These are phyloP conservation scores for Bryoerythrophyllum caledonicum DNA, from an alignment of 225 moss, liverwort and hornwort species.

Conservation along the genomic window DNA sequence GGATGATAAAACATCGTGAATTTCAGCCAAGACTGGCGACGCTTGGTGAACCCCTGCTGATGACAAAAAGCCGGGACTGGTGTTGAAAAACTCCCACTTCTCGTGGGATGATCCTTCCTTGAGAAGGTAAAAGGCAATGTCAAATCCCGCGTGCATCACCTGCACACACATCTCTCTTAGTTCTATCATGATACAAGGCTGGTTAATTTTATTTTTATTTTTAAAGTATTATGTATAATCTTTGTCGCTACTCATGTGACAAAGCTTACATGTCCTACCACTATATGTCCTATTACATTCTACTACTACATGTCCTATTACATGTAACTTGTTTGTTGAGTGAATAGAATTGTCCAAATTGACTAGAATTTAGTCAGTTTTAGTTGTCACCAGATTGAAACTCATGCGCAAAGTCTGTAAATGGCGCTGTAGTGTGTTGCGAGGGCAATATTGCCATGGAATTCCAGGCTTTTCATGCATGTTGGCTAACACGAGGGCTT, in stretches of 20 bases:
- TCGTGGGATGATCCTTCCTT: conserved; percentile 39
- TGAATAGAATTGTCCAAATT: too few species aligned
- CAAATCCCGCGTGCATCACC: conserved; percentile 69
- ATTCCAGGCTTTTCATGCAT: conserved; percentile 67
- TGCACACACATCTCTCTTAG: conserved; percentile 15
- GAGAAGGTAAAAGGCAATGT: conserved; percentile 67
- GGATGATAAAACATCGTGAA: conserved; percentile 42
- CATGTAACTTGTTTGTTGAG: too few species aligned
- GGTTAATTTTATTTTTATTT: too few species aligned
- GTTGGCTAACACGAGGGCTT: conserved; percentile 60
- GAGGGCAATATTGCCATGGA: conserved; percentile 72
- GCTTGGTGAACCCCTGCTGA: conserved; percentile 51
- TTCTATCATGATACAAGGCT: too few species aligned
- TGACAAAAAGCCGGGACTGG: conserved; percentile 50
- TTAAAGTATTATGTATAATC: too few species aligned
- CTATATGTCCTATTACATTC: too few species aligned
- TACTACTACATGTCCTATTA: too few species aligned
- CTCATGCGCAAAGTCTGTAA: conserved; percentile 43
- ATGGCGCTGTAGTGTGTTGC: conserved; percentile 60
- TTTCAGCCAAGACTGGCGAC: conserved; percentile 46
- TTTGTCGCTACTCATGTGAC: too few species aligned
- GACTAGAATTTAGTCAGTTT: not conserved
- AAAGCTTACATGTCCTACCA: too few species aligned
- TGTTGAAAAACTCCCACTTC: conserved; percentile 53
- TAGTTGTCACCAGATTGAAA: conserved; percentile 50